Percentiles rank a stretch among this genome's conserved stretches.
These are phyloP conservation scores for Parasitella parasitica DNA, from an alignment of 371 early-diverging fungal genomes.

Conservation along the genomic window DNA sequence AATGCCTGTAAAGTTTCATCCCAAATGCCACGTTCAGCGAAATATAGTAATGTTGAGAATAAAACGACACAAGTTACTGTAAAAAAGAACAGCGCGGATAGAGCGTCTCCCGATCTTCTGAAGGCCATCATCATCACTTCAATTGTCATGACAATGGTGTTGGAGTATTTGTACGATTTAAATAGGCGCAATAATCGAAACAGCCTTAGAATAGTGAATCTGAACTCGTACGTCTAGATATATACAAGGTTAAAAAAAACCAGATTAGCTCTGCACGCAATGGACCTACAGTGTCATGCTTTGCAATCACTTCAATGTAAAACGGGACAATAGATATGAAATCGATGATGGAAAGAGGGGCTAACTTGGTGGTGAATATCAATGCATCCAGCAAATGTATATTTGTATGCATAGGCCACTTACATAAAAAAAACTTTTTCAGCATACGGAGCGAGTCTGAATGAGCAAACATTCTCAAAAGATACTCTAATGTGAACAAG, in stretches of 20 bases:
- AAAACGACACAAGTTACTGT: constrained; percentile 70
- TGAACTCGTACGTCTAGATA: constrained; percentile 73
- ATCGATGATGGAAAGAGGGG: constrained; percentile 76
- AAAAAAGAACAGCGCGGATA: constrained; percentile 78
- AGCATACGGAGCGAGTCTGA: constrained; percentile 24
- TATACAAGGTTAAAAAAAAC: neutral
- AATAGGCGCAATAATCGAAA: constrained; percentile 82
- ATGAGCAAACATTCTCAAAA: constrained; percentile 57
- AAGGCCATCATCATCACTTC: constrained; percentile 87
- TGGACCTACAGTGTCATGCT: constrained; percentile 66
- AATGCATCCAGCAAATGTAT: neutral
- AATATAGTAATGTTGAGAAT: constrained; percentile 81
- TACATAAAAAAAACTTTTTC: constrained; percentile 36
- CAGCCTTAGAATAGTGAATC: constrained; percentile 79
- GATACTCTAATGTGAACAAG: constrained; percentile 77
- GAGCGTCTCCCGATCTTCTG: constrained; percentile 75
- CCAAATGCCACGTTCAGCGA: constrained; percentile 86
- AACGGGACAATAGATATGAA: constrained; percentile 82
- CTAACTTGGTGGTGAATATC: constrained; percentile 19
- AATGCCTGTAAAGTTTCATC: constrained; percentile 73
- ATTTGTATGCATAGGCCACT: neutral
- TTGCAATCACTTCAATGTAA: constrained; percentile 72
- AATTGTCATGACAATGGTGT: constrained; percentile 70
- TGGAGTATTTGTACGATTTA: constrained; percentile 81
- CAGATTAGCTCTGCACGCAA: neutral